Percentiles rank a stretch among this genome's conserved stretches.
Evolutionary conservation across 2,329 filamentous ascomycete species (phyloP).

Genomic region (Acephala macrosclerotiorum): DNA sequence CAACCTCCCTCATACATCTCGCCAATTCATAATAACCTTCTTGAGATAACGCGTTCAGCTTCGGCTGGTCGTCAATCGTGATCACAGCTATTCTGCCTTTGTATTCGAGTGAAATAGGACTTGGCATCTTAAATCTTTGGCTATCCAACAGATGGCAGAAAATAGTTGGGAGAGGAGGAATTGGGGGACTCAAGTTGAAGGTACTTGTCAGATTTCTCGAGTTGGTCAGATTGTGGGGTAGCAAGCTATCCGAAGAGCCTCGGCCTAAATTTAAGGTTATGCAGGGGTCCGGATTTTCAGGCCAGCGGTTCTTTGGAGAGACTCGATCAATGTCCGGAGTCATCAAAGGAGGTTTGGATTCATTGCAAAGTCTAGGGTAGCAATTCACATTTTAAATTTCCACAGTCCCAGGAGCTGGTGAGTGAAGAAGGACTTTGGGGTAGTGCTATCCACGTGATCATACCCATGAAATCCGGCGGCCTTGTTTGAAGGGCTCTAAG

Average conservation of each 20-base stretch:
- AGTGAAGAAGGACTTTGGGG: background rate
- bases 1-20: slow-evolving; percentile 77
- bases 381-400: too few relatives aligned
- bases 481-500: slow-evolving; percentile 7
- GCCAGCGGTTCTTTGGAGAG: background rate
- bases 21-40: slow-evolving; percentile 81
- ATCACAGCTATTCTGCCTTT: slow-evolving; percentile 79
- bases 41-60: slow-evolving; percentile 83
- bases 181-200: background rate
- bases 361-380: too few relatives aligned
- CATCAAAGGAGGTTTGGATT: too few relatives aligned
- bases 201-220: background rate
- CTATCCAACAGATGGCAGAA: background rate
- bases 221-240: slow-evolving; percentile 3
- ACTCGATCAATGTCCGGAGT: background rate
- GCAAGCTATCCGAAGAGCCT: background rate
- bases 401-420: too few relatives aligned
- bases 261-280: background rate
- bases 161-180: background rate
- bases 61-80: slow-evolving; percentile 83
- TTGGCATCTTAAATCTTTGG: slow-evolving; percentile 30
- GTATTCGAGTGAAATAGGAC: slow-evolving; percentile 58
- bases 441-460: background rate
- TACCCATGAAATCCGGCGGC: background rate
- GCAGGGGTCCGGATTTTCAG: background rate